Percentiles rank a stretch among this genome's conserved stretches.
Evolutionary conservation across 345 rosid species (phyloP).

Genomic region (Eucalyptus sp.): DNA sequence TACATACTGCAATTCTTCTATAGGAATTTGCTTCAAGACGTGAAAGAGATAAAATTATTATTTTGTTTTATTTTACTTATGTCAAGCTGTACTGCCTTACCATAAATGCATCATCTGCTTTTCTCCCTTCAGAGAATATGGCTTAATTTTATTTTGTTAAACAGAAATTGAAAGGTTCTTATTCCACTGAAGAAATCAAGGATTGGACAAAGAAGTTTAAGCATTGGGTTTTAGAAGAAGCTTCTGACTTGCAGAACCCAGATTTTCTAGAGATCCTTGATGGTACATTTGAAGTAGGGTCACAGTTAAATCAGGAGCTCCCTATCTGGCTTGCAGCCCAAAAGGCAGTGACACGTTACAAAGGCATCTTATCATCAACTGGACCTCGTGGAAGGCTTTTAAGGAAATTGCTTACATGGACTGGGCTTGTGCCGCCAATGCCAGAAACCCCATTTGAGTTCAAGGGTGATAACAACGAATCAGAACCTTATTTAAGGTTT

Average conservation of each 20-base stretch:
- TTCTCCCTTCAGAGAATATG: neutral
- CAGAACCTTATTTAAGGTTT: constrained; percentile 79
- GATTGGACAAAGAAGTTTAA: constrained; percentile 39
- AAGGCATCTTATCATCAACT: constrained; percentile 68
- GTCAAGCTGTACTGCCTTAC: neutral
- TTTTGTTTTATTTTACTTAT: neutral
- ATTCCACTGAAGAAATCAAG: constrained; percentile 35
- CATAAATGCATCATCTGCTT: neutral
- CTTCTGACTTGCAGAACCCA: constrained; percentile 41
- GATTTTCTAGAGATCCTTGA: constrained; percentile 30
- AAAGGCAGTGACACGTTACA: constrained; percentile 83
- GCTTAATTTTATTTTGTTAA: constrained; percentile 1
- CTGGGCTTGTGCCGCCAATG: constrained; percentile 54
- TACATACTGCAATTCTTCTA: neutral
- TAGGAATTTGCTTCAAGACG: neutral
- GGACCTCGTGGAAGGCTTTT: constrained; percentile 92
- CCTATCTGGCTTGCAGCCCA: constrained; percentile 90
- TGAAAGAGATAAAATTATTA: neutral
- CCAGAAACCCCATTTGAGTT: constrained; percentile 47
- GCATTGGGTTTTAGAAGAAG: constrained; percentile 50
- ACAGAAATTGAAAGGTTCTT: constrained; percentile 42
- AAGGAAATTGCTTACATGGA: constrained; percentile 58
- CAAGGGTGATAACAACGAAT: constrained; percentile 30
- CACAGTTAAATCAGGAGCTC: constrained; percentile 50
- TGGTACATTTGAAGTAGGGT: constrained; percentile 20